Evolutionary conservation across 352 stramenopile species (phyloP).

Genomic region (Globisporangium orthogonon): DNA sequence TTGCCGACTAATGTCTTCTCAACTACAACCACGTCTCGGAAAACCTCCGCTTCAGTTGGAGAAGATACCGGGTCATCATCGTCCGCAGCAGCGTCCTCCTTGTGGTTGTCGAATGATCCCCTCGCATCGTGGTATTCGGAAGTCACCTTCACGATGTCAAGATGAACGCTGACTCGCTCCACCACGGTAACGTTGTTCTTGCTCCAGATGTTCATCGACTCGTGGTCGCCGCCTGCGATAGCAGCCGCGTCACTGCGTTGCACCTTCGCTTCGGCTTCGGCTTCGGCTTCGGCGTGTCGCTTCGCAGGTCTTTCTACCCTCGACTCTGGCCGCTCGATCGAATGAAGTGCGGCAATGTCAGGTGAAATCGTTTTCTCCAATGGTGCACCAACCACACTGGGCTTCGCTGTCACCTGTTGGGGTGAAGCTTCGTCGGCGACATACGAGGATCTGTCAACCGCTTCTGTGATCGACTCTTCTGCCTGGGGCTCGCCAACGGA

Average conservation of each 20-base stretch:
- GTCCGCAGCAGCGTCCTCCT: background rate
- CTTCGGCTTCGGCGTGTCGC: background rate
- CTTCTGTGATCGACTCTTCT: background rate
- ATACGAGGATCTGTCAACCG: background rate
- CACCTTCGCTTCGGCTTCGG: no score
- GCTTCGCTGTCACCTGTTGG: background rate
- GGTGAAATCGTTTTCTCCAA: background rate
- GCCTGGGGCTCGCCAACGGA: background rate
- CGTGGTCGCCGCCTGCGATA: background rate
- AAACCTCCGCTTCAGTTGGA: background rate
- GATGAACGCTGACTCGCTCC: conserved; percentile 18
- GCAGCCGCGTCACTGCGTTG: background rate
- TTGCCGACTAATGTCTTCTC: background rate
- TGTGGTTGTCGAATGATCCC: background rate
- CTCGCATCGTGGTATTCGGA: conserved; percentile 7
- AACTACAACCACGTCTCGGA: background rate
- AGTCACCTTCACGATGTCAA: conserved; percentile 6
- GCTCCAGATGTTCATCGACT: conserved; percentile 12
- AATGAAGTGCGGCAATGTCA: background rate
- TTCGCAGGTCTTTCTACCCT: background rate
- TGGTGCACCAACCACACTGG: no score
- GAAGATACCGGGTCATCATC: background rate
- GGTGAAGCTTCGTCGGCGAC: background rate
- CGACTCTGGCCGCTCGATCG: background rate
- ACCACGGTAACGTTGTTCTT: conserved; percentile 4